Base-by-base conservation (phyloP, 805 yeast species). In the Scheffersomyces amazonensis region DNA sequence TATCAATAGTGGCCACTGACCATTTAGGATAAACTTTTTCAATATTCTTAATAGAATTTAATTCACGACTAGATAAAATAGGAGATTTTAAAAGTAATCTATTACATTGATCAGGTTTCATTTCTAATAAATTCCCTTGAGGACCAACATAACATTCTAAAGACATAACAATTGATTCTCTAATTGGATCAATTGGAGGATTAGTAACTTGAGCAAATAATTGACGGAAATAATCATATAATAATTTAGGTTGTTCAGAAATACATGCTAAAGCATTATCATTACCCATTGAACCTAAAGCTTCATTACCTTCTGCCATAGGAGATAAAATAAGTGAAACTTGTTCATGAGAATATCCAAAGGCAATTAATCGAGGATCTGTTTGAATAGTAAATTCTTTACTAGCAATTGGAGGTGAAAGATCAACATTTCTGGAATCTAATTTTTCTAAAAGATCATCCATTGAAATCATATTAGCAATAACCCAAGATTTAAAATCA, bases 231-330 rank as follows among this genome's bases (percentile, higher is more conserved):
- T 91, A 91, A 56, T 93, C 99, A 62, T 86, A 91, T 46, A 88
- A 71, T 46, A 93, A 68, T 50, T 83, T 83, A 31, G 99, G 98
- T 65, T 89, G 95, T 58, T 87, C 91, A 27, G 96, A 83, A 50
- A 91, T 69, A 66, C 99, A 93, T 0, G 98, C 98, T 48, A 91
- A 73, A 10, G 98, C 95, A 36, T 93, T 81, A 59, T 91, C 99
- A 58, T 91, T 91, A 73, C 99, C 99, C 99, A 91, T 91, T 15
- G 97, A 90, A 13, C 99, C 98, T 37, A 91, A 74, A 10, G 97
- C 89, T 68, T 91, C 99, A 59, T 90, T 91, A 44, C 91, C 96
- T 49, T 80, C 83, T 30, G 95, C 97, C 99, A 91, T 93, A 45
- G 98, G 98, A 6, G 85, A 93, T 50, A 91, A 71, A 30, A 93